Conservation (phyloP, 495 filamentous ascomycete species). For the Penicillium bovifimosum region DNA sequence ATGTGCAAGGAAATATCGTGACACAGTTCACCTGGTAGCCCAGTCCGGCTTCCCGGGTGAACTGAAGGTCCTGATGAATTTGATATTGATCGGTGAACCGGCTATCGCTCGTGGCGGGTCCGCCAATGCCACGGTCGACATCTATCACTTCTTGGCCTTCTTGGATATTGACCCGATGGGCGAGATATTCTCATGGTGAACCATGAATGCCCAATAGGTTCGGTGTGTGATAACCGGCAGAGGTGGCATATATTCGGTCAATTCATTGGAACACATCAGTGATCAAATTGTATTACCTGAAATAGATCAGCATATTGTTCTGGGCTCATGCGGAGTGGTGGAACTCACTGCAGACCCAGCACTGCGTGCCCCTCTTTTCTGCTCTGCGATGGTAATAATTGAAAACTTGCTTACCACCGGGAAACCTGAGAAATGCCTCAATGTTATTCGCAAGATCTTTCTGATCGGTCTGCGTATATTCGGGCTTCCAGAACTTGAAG, state of each 20-base stretch:
- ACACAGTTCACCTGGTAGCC: slow-evolving; percentile 71
- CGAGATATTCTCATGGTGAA: slow-evolving; percentile 94
- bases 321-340: no score
- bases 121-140: slow-evolving; percentile 88
- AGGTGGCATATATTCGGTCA: slow-evolving; percentile 88
- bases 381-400: no score
- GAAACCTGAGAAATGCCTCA: no score
- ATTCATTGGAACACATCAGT: slow-evolving; percentile 95
- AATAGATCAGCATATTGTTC: no score
- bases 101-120: slow-evolving; percentile 89
- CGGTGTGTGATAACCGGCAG: slow-evolving; percentile 80
- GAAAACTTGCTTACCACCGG: no score
- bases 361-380: no score
- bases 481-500: no score
- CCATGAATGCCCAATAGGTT: slow-evolving; percentile 85
- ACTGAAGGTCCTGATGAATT: slow-evolving; percentile 79
- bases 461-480: no score
- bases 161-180: slow-evolving; percentile 75
- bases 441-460: no score
- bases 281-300: slow-evolving; percentile 83
- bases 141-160: slow-evolving; percentile 80
- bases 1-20: slow-evolving; percentile 98
- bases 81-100: slow-evolving; percentile 97
- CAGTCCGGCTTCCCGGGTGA: slow-evolving; percentile 71
- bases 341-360: no score